A percentile compares a stretch with the other conserved stretches of the same genome.
Conservation (phyloP, 768 basidiomycete species). For the Epithele typhae region DNA sequence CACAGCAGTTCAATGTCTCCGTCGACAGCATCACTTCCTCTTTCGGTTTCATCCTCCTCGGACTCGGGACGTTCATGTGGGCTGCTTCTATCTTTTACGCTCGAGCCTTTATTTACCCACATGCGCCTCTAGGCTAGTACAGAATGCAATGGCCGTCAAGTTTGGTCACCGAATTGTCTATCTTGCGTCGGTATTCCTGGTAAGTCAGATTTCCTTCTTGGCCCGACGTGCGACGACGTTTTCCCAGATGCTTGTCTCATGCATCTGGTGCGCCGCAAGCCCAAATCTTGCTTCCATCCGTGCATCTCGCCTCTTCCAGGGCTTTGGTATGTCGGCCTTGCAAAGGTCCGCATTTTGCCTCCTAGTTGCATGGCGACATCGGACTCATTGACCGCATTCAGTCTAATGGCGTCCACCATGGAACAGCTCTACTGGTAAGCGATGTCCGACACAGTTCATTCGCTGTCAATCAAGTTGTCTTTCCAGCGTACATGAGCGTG, state of each 20-base stretch:
- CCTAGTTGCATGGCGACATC: background rate
- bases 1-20: slow-evolving; percentile 36
- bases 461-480: too few species aligned
- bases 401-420: slow-evolving; percentile 38
- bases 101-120: background rate
- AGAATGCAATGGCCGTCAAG: slow-evolving; percentile 38
- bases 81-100: background rate
- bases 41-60: slow-evolving; percentile 38
- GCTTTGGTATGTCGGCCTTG: slow-evolving; percentile 41
- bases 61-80: slow-evolving; percentile 40
- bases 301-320: slow-evolving; percentile 41
- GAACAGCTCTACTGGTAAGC: slow-evolving; percentile 39
- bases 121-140: slow-evolving; percentile 27
- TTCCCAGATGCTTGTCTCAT: slow-evolving; percentile 38
- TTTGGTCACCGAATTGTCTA: slow-evolving; percentile 44
- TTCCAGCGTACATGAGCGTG: slow-evolving; percentile 38
- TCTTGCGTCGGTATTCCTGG: slow-evolving; percentile 35
- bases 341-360: slow-evolving; percentile 28
- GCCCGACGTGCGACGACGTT: too few species aligned
- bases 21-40: slow-evolving; percentile 40
- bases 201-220: slow-evolving; percentile 18
- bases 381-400: slow-evolving; percentile 7
- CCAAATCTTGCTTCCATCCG: slow-evolving; percentile 38
- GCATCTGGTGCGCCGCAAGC: slow-evolving; percentile 42
- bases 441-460: too few species aligned